Conservation (phyloP, 2,329 filamentous ascomycete genomes). For the Sclerotinia nivalis region DNA sequence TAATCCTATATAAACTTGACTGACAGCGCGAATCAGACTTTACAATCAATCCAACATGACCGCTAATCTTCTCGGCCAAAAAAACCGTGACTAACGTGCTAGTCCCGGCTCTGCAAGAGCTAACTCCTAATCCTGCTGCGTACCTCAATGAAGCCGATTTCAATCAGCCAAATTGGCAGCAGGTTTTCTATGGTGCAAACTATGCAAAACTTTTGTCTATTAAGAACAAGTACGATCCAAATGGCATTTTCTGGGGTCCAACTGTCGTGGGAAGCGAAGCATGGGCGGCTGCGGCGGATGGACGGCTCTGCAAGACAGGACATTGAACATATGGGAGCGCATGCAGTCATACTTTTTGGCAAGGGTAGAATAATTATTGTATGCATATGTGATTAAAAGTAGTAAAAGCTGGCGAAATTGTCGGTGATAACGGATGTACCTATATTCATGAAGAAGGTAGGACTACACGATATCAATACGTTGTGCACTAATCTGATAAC, state of each 20-base stretch:
- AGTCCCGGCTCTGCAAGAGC: neutral
- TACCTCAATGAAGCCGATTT: conserved; percentile 55
- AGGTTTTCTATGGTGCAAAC: conserved; percentile 46
- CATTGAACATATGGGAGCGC: neutral
- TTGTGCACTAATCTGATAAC: no score
- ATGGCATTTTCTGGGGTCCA: neutral
- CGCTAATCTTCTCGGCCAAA: neutral
- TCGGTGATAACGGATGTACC: no score
- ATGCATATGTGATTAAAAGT: neutral
- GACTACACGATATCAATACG: no score
- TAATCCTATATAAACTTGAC: neutral
- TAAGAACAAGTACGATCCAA: conserved; percentile 26
- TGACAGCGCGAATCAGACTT: neutral
- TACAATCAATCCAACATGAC: conserved; percentile 14
- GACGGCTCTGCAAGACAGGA: conserved; percentile 8
- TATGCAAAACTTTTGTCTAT: conserved; percentile 22
- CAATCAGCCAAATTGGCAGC: conserved; percentile 46
- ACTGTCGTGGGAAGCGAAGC: conserved; percentile 12
- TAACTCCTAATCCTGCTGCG: conserved; percentile 3
- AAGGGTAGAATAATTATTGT: neutral
- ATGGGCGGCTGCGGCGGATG: neutral
- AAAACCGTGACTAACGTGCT: neutral
- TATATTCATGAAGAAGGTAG: no score
- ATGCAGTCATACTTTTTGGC: neutral
- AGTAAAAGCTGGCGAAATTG: no score